phyloP scores from a whole-genome alignment of 495 filamentous ascomycete genomes.

The Lophiostoma macrostomum region DNA sequence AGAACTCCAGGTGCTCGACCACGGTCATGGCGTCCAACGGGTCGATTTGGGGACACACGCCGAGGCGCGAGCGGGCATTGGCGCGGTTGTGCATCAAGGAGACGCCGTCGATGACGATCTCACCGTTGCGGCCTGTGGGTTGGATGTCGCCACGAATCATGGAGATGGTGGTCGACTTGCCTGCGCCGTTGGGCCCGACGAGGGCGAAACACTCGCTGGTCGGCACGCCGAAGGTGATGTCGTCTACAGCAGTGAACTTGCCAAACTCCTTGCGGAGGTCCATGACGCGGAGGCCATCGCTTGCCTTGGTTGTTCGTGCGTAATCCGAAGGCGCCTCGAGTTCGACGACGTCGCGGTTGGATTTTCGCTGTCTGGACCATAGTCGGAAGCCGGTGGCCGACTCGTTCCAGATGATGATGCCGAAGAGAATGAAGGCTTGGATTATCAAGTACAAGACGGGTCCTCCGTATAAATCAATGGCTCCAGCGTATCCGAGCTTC shows the following conservation, averaged over 20 bases:
- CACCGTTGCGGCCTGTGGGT: constrained; percentile 46
- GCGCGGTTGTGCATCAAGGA: constrained; percentile 60
- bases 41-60: constrained; percentile 71
- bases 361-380: constrained; percentile 47
- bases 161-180: constrained; percentile 80
- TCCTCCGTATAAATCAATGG: constrained; percentile 69
- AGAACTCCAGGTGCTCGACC: constrained; percentile 65
- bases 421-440: constrained; percentile 65
- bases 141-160: constrained; percentile 73
- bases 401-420: constrained; percentile 67
- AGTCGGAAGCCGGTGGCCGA: constrained; percentile 47
- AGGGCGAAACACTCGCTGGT: constrained; percentile 76
- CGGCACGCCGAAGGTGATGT: constrained; percentile 73
- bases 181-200: constrained; percentile 81
- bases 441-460: constrained; percentile 73
- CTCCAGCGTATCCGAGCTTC: constrained; percentile 65
- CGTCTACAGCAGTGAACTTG: constrained; percentile 64
- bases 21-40: constrained; percentile 50
- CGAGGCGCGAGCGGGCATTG: constrained; percentile 63
- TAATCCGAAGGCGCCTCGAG: constrained; percentile 51
- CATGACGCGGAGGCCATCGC: constrained; percentile 67
- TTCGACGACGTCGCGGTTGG: constrained; percentile 44
- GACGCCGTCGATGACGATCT: constrained; percentile 70
- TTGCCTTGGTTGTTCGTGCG: constrained; percentile 38
- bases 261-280: constrained; percentile 65